Evolutionary conservation across 169 alveolate genomes (phyloP), one percentile per base, ranked within the genome.

Genomic region (Theileria sp.): DNA sequence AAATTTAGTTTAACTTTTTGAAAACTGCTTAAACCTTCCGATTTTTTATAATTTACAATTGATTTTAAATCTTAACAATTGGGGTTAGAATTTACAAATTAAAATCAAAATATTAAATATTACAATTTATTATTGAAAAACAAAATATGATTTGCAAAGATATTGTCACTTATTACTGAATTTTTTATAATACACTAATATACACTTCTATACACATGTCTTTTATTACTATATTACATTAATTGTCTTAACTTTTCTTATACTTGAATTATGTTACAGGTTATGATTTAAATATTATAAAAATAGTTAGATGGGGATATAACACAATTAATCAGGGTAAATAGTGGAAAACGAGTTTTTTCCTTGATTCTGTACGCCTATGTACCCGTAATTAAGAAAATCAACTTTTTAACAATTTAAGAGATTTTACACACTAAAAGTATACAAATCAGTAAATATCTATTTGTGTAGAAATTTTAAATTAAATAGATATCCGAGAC

Each of bases 281-380:
- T 10, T 44, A 10, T 44, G 54, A 44, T 44, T 10, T 44, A 44
- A 44, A 44, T 44, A 44, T 44, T 44, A 44, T 44, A 44, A 64
- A 6, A 28, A 64, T 28, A 28, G 25, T n/a, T 64, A 13, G 50
- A 64, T 64, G 72, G 72, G 72, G 72, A 7, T 64, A 30, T 64
- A 32, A 26, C 51, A 26, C 6, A 64, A 64, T n/a, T 21, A 10
- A 64, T 9, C 6, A 15, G 49, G 72, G 17, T 64, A 64, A 64
- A n/a, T 28, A 0, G 25, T 23, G 50, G 50, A n/a, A 15, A n/a
- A 64, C 5, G 50, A 10, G 25, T 26, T 26, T 28, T n/a, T n/a
- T 64, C 26, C 6, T 25, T 28, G 25, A 38, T 30, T 64, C 72
- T 26, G 72, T 64, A 64, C 72, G 72, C 72, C 72, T 38, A 21